Evolutionary conservation across 768 basidiomycete genomes (phyloP), one percentile per base, ranked within the genome.

Genomic region (Mycena polygramma): DNA sequence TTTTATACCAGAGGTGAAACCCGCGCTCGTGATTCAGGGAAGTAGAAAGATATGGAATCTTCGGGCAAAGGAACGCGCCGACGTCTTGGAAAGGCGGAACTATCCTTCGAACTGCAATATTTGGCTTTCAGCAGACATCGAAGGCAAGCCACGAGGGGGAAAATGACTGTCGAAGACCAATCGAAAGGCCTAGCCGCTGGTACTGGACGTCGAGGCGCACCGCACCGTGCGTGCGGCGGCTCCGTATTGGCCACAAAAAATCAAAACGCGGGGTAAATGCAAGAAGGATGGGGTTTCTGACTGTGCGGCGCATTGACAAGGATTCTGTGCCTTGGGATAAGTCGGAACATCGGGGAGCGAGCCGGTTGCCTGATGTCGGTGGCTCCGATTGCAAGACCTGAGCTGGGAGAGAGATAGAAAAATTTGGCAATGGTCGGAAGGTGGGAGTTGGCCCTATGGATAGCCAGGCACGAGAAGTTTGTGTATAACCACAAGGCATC

Each of bases 51-150:
- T 22, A 26, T 46, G n/a, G 24, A 35, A 43, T 36, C 37, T 19
- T 54, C 67, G 67, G 67, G 24, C 48, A 26, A 19, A 45, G 36
- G 54, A 30, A 62, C 39, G 1, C 36, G 24, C 67, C 61, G 67
- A 68, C 54, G 61, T 51, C 17, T 48, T 37, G 22, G 57, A 68
- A 57, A 30, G 48, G 35, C 54, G 67, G 53, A 63, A 68, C n/a
- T 22, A 61, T 49, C 11, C 39, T 24, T 41, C 35, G n/a, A n/a
- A 22, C 15, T 37, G 59, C 37, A 35, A 39, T 19, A 48, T 37
- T 57, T 39, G 41, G 60, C 54, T 61, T 68, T 45, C 8, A 20
- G 24, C 19, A 14, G 61, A 52, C 60, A 51, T 57, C 35, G 67
- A 68, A 63, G 67, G 24, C 51, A 45, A 43, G 39, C n/a, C 24